phyloP scores from a whole-genome alignment of 371 early-diverging fungal species.

The Umbelopsis sp. region DNA sequence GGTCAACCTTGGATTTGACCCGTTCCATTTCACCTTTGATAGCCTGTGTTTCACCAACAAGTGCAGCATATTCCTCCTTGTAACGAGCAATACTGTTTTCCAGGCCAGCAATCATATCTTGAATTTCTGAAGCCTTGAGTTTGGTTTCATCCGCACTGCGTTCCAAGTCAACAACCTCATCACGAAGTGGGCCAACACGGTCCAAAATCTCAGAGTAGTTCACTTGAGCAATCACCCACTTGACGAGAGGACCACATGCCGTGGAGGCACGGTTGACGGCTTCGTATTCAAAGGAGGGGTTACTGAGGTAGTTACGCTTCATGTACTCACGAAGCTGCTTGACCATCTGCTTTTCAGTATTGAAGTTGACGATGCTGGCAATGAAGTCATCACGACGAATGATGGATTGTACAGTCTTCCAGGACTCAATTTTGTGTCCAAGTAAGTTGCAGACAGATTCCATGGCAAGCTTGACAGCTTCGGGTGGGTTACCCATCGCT shows the following conservation, averaged over 20 bases:
- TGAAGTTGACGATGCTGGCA: conserved; percentile 93
- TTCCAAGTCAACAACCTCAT: conserved; percentile 90
- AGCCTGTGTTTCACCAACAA: conserved; percentile 91
- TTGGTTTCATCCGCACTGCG: conserved; percentile 77
- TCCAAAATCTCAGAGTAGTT: conserved; percentile 91
- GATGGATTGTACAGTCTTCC: conserved; percentile 89
- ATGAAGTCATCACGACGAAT: conserved; percentile 98
- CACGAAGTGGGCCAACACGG: conserved; percentile 93
- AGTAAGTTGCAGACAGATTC: conserved; percentile 96
- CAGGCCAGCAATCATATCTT: conserved; percentile 82
- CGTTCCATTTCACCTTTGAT: conserved; percentile 96
- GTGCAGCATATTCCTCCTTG: conserved; percentile 95
- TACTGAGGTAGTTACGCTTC: conserved; percentile 74
- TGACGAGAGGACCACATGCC: conserved; percentile 97
- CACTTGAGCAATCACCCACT: conserved; percentile 98
- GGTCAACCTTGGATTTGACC: conserved; percentile 92
- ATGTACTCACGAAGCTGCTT: conserved; percentile 77
- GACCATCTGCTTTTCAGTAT: conserved; percentile 83
- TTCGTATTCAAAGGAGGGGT: conserved; percentile 93
- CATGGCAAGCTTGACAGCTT: conserved; percentile 95
- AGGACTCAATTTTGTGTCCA: conserved; percentile 84
- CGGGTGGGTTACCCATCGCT: conserved; percentile 97
- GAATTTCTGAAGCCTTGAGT: conserved; percentile 72
- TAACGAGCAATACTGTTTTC: conserved; percentile 87
- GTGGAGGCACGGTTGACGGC: conserved; percentile 96